phyloP scores from a whole-genome alignment of 345 rosid genomes.

The Citrus australasica region DNA sequence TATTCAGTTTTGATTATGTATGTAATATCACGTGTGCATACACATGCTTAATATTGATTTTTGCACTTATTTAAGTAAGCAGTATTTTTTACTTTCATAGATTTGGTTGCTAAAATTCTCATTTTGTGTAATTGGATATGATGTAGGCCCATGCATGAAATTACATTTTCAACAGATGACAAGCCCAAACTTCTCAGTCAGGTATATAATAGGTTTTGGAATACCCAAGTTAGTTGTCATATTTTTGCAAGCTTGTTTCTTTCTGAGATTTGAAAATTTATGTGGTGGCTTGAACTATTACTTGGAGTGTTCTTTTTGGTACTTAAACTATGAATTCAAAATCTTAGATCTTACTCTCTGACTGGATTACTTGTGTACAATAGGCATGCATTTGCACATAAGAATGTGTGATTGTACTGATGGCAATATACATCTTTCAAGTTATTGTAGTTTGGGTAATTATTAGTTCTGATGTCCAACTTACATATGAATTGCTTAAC shows the following conservation, averaged over 20 bases:
- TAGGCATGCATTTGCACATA: background rate
- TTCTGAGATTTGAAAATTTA: constrained; percentile 2
- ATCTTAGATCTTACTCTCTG: background rate
- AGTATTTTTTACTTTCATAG: background rate
- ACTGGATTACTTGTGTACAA: background rate
- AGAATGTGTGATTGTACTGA: background rate
- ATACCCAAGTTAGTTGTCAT: constrained; percentile 5
- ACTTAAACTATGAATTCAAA: constrained; percentile 4
- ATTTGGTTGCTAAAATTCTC: constrained; percentile 14
- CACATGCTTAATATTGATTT: background rate
- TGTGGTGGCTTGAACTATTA: background rate
- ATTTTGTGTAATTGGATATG: constrained; percentile 20
- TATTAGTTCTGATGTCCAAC: background rate
- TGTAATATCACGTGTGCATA: background rate
- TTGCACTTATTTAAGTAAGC: background rate
- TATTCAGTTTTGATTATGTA: background rate
- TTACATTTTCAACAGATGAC: constrained; percentile 86
- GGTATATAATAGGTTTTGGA: constrained; percentile 41
- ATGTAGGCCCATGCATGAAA: constrained; percentile 93
- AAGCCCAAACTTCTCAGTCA: constrained; percentile 96
- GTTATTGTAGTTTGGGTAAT: background rate
- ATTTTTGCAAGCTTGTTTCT: constrained; percentile 6
- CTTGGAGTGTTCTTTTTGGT: background rate
- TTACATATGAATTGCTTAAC: background rate
- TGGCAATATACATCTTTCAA: background rate